phyloP scores from a whole-genome alignment of 1,284 basidiomycete genomes.

The Puccinia polysora region DNA sequence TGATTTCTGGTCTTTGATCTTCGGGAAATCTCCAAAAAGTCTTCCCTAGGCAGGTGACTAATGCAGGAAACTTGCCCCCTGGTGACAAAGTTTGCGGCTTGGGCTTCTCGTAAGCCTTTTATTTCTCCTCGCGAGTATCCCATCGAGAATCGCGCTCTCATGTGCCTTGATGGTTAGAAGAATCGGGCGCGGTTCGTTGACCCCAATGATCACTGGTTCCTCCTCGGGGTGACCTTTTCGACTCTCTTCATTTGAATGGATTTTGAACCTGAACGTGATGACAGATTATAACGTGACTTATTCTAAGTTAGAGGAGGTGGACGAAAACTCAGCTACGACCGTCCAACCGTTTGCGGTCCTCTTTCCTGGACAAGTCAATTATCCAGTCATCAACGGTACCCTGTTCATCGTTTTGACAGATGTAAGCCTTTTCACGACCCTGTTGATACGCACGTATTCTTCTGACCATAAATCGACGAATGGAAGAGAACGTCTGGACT shows the following conservation, averaged over 20 bases:
- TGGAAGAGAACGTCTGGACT: not conserved
- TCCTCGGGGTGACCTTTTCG: conserved; percentile 51
- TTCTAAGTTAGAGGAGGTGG: conserved; percentile 55
- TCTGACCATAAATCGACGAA: not conserved
- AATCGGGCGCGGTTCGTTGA: conserved; percentile 58
- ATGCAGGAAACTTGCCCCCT: not conserved
- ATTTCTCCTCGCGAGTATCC: conserved; percentile 61
- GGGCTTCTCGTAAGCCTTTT: conserved; percentile 27
- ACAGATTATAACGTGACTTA: conserved; percentile 33
- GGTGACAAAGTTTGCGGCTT: conserved; percentile 30
- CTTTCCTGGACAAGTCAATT: conserved; percentile 32
- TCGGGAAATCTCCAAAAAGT: conserved; percentile 61
- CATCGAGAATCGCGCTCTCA: conserved; percentile 54
- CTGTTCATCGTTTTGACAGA: conserved; percentile 63
- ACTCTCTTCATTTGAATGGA: conserved; percentile 54
- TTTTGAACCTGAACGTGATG: conserved; percentile 32
- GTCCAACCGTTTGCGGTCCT: conserved; percentile 6
- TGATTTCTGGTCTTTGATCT: conserved; percentile 48
- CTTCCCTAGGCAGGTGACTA: conserved; percentile 55
- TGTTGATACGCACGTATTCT: not conserved
- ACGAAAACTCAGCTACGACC: conserved; percentile 27
- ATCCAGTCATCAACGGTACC: conserved; percentile 56
- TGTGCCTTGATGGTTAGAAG: conserved; percentile 58
- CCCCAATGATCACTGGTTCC: not conserved
- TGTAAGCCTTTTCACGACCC: conserved; percentile 20